A percentile compares a stretch with the other conserved stretches of the same genome.
These are phyloP conservation scores for Trichoderma orchidacearum DNA, from an alignment of 495 filamentous ascomycete species.

Conservation along the genomic window DNA sequence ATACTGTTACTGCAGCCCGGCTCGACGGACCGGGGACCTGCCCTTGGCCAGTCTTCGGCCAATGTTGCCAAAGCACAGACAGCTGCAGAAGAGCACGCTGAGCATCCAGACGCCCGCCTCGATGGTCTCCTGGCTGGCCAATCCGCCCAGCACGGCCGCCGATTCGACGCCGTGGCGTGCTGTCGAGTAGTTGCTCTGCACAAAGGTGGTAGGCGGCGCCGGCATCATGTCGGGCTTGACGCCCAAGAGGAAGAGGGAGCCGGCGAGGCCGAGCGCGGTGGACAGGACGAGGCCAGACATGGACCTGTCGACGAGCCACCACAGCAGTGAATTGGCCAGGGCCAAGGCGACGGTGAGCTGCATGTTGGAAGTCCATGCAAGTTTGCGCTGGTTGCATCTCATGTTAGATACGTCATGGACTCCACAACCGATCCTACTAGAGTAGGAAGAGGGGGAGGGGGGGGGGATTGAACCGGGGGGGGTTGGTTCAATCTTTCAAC, in stretches of 20 bases:
- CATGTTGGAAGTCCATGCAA: conserved; percentile 86
- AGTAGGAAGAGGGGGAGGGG: no score
- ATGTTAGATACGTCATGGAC: conserved; percentile 2
- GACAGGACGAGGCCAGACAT: conserved; percentile 70
- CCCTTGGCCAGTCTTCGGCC: conserved; percentile 55
- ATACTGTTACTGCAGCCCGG: no score
- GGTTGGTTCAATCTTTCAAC: no score
- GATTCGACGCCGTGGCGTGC: not conserved
- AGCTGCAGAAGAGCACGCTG: conserved; percentile 85
- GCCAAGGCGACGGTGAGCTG: conserved; percentile 86
- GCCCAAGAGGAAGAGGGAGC: conserved; percentile 57
- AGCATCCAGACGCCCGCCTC: conserved; percentile 78
- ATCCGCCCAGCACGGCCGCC: conserved; percentile 27
- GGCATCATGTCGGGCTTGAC: conserved; percentile 69
- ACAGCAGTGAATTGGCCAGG: conserved; percentile 84
- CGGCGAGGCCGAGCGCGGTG: conserved; percentile 52
- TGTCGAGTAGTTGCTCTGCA: not conserved
- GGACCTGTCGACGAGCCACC: conserved; percentile 91
- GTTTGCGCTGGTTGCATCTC: conserved; percentile 47
- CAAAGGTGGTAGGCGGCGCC: conserved; percentile 23
- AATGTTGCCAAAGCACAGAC: conserved; percentile 93
- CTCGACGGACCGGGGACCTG: no score
- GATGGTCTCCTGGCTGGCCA: conserved; percentile 59
- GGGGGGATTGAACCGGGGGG: not conserved
- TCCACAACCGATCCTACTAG: not conserved